Base-by-base conservation (phyloP, 768 basidiomycete genomes). In the Lactifluus subvellereus region DNA sequence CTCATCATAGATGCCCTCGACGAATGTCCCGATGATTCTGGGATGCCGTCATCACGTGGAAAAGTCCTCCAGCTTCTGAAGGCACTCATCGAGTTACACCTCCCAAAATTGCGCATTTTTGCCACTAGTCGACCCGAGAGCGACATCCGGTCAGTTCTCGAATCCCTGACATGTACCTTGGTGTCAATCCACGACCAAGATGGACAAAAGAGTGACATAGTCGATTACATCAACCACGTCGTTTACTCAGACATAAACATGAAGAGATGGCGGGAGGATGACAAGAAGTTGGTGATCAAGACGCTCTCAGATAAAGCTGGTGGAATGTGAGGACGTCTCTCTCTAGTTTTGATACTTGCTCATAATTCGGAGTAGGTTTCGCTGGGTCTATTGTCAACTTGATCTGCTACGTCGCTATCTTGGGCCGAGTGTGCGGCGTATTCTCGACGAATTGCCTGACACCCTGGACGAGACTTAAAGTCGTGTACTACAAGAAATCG, bases 341-440 rank as follows among this genome's bases (percentile, higher is more conserved):
- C 11, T 27, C 10, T 55, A 22, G 2, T 37, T 37, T 5, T 5
- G 32, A 38, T 13, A 2, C 11, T 27, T 33, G 6, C 47, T 61
- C n/a, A 40, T 40, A 2, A 5, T 54, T 47, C 1, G 1, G 16
- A 0, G 20, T 43, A 60, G 59, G 59, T 60, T 53, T 47, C 59
- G 52, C 20, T 60, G 51, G 51, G 52, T 60, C 7, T 47, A 9
- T 37, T 60, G 59, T 40, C 59, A 60, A 35, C 35, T 60, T 14
- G 43, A 60, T 11, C 20, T 37, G 0, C 52, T 60, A 2, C 33
- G 59, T 3, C 43, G 11, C 7, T 60, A 52, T 14, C 20, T 60
- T 13, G 51, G 33, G 0, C 8, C 50, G 1, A 52, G 40, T 13
- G 10, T 59, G 11, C 48, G 38, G 37, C 27, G 10, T 1, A 2